Conservation (phyloP, 768 basidiomycete species). For the Boletus edulis region DNA sequence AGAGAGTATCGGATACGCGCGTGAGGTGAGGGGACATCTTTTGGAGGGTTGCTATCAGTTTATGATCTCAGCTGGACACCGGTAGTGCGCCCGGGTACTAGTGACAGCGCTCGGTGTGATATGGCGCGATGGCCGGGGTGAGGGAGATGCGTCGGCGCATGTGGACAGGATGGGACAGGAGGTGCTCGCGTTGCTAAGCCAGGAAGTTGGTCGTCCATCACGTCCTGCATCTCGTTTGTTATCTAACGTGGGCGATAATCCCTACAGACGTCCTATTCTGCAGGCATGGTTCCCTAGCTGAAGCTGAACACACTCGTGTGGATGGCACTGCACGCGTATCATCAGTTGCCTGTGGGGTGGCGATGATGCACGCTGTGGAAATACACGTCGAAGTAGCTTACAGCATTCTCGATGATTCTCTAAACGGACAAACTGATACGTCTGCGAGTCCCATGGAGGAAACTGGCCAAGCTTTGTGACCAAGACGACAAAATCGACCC, state of each 20-base stretch:
- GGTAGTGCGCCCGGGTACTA: conserved; percentile 53
- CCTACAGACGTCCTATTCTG: conserved; percentile 30
- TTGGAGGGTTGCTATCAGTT: conserved; percentile 44
- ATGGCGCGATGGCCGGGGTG: conserved; percentile 24
- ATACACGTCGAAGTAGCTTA: conserved; percentile 56
- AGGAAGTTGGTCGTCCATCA: conserved; percentile 37
- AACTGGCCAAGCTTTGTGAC: conserved; percentile 22
- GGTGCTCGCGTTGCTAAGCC: conserved; percentile 39
- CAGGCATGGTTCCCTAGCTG: conserved; percentile 44
- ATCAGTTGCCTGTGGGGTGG: conserved; percentile 37
- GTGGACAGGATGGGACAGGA: conserved; percentile 41
- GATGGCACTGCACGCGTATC: conserved; percentile 70
- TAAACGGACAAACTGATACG: conserved; percentile 24
- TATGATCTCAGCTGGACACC: conserved; percentile 53
- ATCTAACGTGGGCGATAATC: background rate
- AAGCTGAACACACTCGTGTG: conserved; percentile 59
- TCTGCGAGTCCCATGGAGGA: conserved; percentile 13
- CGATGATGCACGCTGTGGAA: conserved; percentile 45
- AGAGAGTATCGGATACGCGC: conserved; percentile 48
- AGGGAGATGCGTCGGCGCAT: conserved; percentile 22
- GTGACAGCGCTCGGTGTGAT: conserved; percentile 51
- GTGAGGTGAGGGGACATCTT: conserved; percentile 38
- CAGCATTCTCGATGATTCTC: conserved; percentile 39
- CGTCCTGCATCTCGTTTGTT: background rate
- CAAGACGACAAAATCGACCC: conserved; percentile 5